Base-by-base conservation (phyloP, 2,329 filamentous ascomycete species). In the Metarhizium humberi region DNA sequence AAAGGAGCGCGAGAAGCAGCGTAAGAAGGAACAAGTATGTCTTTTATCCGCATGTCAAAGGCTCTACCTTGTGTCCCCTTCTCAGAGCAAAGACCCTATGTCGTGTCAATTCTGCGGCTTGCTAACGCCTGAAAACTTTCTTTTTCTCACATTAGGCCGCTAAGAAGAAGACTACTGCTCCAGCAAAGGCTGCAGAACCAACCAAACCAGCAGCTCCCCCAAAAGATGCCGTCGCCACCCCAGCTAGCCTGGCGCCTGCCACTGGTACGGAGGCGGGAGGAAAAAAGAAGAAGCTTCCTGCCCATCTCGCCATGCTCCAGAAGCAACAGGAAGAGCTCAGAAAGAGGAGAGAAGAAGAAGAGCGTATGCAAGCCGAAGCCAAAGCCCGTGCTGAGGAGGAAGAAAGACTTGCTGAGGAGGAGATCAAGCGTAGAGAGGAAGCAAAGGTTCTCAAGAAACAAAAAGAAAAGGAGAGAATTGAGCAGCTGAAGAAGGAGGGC, bases 1-100 rank as follows among this genome's bases (percentile, higher is more conserved):
- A 81, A 99, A 96, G 76, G 94, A 99, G 77, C 85, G 90, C 58
- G 94, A 99, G 78, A 99, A 99, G 84, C 89, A 94, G 75, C 82
- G 92, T 62, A 99, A 99, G 78, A 99, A 92, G 84, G 94, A 99
- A 73, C 88, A 97, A 82, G 90, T 94, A 63, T 49, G 65, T 56
- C 43, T 18, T 50, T 54, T 58, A 16, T 51, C 48, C 54, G n/a
- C 25, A 42, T 25, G 20, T 49, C 32, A 34, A 34, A 11, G 7
- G n/a, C n/a, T 45, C 16, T 20, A 6, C 18, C 5, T 7, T 45
- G n/a, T 45, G n/a, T 6, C 20, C 6, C 6, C 6, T 20, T 13
- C n/a, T 7, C 42, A 5, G n/a, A 45, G 16, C 18, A 20, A 45
- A 11, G 6, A 16, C 42, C 42, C 16, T 20, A 11, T 20, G 42